Base-by-base conservation (phyloP, 2,329 filamentous ascomycete species). In the Esteya vermicola region DNA sequence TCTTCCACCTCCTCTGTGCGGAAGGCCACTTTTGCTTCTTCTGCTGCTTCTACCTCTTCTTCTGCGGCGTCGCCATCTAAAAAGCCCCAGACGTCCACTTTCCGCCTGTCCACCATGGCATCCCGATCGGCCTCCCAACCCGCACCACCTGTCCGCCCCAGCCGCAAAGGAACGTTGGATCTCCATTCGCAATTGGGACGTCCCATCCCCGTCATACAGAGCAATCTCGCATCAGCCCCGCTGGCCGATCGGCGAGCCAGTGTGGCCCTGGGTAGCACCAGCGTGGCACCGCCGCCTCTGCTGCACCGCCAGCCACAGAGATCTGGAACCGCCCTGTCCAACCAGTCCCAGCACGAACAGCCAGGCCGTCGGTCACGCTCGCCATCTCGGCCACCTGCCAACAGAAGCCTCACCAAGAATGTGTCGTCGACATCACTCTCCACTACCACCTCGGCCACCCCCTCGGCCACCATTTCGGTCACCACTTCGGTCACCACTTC, bases 141-240 rank as follows among this genome's bases (percentile, higher is more conserved):
- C 10, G 56, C 54, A 14, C 67, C 68, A 27, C 78, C 79, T 25
- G 55, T 61, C 26, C 64, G 81, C 37, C 81, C 81, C 1, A 85
- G 78, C 50, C 68, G 81, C 54, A 74, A 82, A 50, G 78, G 78
- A 20, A 77, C 77, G 0, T 70, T 73, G 6, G 67, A 75, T 43
- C 63, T 85, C 35, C 68, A 75, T 23, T 61, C 67, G 7, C 72
- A 75, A 43, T 52, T 74, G 3, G 66, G 64, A 23, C 61, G 65
- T 3, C 61, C 67, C 3, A 52, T 68, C 20, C 68, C 70, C 6
- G 51, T 78, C 45, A 78, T 77, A 48, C 82, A 70, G 51, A 81
- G 64, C 64, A 84, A 72, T 52, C 59, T 73, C 7, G 65, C 65
- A 3, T 62, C 67, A 2, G 56, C 63, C 3, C 68, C 69, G 3